Conservation (phyloP, 1,284 basidiomycete species). For the Phenoliferia sp. region DNA sequence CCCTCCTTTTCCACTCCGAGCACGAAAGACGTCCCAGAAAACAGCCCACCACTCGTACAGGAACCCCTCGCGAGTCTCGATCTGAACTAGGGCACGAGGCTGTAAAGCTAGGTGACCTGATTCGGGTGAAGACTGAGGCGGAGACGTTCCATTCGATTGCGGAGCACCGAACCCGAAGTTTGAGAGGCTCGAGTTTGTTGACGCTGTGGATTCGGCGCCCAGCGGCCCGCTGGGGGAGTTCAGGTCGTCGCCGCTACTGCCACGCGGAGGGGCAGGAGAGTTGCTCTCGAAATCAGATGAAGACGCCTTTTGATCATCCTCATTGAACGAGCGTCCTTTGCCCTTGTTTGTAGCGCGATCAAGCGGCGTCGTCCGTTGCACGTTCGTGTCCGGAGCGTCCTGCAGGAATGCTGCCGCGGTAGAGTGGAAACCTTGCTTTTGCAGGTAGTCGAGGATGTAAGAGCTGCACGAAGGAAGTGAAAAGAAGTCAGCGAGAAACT, state of each 20-base stretch:
- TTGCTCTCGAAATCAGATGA: neutral
- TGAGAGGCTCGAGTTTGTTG: slow-evolving; percentile 1
- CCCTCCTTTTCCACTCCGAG: neutral
- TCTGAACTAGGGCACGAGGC: slow-evolving; percentile 21
- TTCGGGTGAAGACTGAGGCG: neutral
- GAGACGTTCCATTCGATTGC: neutral
- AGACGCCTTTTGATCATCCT: neutral
- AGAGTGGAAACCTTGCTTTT: slow-evolving; percentile 19
- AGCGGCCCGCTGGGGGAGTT: neutral
- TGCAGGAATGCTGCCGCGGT: slow-evolving; percentile 31
- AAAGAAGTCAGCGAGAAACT: neutral
- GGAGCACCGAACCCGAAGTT: slow-evolving; percentile 5
- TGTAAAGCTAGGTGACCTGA: slow-evolving; percentile 4
- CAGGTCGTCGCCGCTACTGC: no score
- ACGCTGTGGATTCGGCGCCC: neutral
- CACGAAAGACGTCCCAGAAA: slow-evolving; percentile 30
- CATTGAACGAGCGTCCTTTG: slow-evolving; percentile 1
- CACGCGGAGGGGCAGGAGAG: neutral
- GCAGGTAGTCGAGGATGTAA: slow-evolving; percentile 36
- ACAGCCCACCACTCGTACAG: slow-evolving; percentile 32
- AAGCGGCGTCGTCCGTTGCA: slow-evolving; percentile 2
- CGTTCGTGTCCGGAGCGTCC: slow-evolving; percentile 21
- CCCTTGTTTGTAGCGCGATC: neutral
- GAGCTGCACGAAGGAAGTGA: slow-evolving; percentile 12
- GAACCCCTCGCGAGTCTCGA: slow-evolving; percentile 21